phyloP scores from a whole-genome alignment of 805 yeast genomes.

The Ogataea siamensis region DNA sequence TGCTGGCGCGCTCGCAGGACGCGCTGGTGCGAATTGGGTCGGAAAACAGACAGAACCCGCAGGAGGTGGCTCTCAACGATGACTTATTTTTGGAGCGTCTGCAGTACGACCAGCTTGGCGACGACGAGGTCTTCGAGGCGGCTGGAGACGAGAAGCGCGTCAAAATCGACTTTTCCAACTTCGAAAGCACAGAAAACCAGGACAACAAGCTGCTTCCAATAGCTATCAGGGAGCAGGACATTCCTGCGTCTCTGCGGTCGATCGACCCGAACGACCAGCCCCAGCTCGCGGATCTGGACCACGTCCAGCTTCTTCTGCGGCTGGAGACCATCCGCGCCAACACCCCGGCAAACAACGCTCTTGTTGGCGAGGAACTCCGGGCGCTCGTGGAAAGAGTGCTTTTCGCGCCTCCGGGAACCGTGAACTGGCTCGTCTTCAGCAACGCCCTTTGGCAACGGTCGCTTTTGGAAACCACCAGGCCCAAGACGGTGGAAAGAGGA shows the following conservation, averaged over 20 bases:
- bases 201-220: slow-evolving; percentile 54
- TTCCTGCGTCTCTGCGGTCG: slow-evolving; percentile 50
- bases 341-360: slow-evolving; percentile 65
- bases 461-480: slow-evolving; percentile 69
- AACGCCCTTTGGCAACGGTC: slow-evolving; percentile 91
- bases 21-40: slow-evolving; percentile 21
- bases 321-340: slow-evolving; percentile 61
- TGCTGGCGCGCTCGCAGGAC: slow-evolving; percentile 60
- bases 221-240: slow-evolving; percentile 57
- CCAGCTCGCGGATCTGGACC: slow-evolving; percentile 63
- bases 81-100: slow-evolving; percentile 79
- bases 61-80: slow-evolving; percentile 62
- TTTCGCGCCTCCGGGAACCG: slow-evolving; percentile 43
- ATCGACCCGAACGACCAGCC: slow-evolving; percentile 87
- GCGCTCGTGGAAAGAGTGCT: slow-evolving; percentile 75
- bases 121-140: slow-evolving; percentile 39
- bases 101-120: slow-evolving; percentile 58
- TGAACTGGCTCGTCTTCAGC: slow-evolving; percentile 77
- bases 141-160: slow-evolving; percentile 39
- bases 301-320: slow-evolving; percentile 69
- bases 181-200: slow-evolving; percentile 14
- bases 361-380: slow-evolving; percentile 79
- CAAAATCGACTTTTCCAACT: slow-evolving; percentile 38
- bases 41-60: slow-evolving; percentile 42
- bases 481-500: slow-evolving; percentile 92